phyloP scores from a whole-genome alignment of 2,329 filamentous ascomycete genomes.

The Diaporthe vaccinii region DNA sequence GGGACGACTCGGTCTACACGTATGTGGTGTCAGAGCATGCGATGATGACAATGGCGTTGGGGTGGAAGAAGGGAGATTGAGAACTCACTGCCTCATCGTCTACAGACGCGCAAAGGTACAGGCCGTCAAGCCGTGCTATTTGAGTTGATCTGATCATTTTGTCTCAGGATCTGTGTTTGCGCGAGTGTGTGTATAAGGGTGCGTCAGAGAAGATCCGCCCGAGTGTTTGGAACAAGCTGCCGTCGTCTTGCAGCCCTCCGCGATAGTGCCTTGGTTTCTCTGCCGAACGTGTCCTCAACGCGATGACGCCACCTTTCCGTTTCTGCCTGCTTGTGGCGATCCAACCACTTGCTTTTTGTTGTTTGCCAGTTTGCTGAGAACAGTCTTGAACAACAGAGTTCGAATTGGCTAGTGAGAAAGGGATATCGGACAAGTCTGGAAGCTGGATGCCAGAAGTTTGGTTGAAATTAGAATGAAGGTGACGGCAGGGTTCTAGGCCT shows the following conservation, averaged over 20 bases:
- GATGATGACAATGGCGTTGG: slow-evolving; percentile 33
- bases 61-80: slow-evolving; percentile 30
- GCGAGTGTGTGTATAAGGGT: not conserved
- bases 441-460: not conserved
- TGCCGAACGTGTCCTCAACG: slow-evolving; percentile 39
- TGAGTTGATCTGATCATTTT: slow-evolving; percentile 92
- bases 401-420: not conserved
- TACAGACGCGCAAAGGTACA: slow-evolving; percentile 94
- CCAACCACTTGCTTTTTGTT: not conserved
- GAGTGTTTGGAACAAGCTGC: not conserved
- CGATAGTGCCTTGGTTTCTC: not conserved
- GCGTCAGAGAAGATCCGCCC: not conserved
- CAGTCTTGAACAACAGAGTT: not conserved
- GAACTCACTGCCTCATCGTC: slow-evolving; percentile 82
- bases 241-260: slow-evolving; percentile 8
- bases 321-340: slow-evolving; percentile 9
- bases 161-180: slow-evolving; percentile 13
- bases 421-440: not conserved
- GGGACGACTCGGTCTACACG: slow-evolving; percentile 75
- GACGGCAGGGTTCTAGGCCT: slow-evolving; percentile 19
- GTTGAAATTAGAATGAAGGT: slow-evolving; percentile 9
- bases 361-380: not conserved
- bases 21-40: not conserved
- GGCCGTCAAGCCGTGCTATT: slow-evolving; percentile 93
- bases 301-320: slow-evolving; percentile 6